These are phyloP conservation scores for Zea luxurians DNA, from an alignment of 176 grass and related monocot genomes.

Conservation along the genomic window DNA sequence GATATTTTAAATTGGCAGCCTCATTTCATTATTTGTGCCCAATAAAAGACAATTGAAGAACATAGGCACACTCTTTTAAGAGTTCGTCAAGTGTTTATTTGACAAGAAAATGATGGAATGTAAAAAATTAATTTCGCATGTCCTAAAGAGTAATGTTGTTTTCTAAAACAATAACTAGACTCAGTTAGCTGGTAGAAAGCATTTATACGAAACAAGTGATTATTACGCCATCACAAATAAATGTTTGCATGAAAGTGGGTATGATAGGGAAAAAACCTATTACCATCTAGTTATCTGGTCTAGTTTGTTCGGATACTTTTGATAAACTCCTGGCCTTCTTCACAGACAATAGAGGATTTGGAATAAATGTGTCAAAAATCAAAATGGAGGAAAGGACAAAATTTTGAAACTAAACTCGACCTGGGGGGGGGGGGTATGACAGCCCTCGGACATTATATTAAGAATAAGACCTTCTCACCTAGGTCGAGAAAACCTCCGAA, in stretches of 20 bases:
- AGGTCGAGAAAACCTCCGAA: no score
- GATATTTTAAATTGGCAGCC: background rate
- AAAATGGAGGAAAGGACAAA: background rate
- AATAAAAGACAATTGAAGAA: background rate
- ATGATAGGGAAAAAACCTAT: slow-evolving; percentile 1
- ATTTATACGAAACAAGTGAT: slow-evolving; percentile 16
- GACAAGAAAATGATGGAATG: background rate
- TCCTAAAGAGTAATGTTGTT: slow-evolving; percentile 27
- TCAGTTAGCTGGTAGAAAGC: slow-evolving; percentile 15
- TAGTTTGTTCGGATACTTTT: background rate
- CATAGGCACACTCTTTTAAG: background rate
- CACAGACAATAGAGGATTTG: background rate
- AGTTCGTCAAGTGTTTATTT: background rate
- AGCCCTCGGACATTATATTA: no score
- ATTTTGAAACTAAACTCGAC: background rate
- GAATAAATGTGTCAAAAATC: background rate
- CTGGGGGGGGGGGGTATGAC: no score
- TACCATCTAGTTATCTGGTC: background rate
- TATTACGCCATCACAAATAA: slow-evolving; percentile 5
- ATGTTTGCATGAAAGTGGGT: slow-evolving; percentile 18
- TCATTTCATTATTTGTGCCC: background rate
- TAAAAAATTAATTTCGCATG: background rate
- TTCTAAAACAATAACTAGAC: background rate
- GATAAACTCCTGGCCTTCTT: background rate
- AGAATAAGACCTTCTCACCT: no score